Evolutionary conservation across 495 filamentous ascomycete species (phyloP).

Genomic region (Aspergillus mulundensis): DNA sequence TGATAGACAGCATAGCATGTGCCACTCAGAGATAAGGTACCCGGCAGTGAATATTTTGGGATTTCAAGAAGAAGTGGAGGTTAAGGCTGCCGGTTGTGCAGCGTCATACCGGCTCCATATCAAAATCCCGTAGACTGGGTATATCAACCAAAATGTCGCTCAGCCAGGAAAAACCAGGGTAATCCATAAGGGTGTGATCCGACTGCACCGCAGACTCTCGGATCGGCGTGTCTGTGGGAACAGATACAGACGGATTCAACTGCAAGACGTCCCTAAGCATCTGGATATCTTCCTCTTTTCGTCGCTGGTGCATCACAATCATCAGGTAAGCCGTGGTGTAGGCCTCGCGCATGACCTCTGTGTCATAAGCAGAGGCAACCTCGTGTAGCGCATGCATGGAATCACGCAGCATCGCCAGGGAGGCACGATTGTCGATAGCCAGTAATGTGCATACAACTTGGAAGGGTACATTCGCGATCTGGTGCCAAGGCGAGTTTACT

Average conservation of each 20-base stretch:
- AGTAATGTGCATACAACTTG: constrained; percentile 52
- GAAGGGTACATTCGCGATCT: constrained; percentile 52
- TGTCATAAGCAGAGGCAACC: constrained; percentile 43
- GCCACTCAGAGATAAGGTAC: not conserved
- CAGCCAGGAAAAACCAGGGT: constrained; percentile 39
- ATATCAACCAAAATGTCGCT: constrained; percentile 45
- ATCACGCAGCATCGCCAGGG: constrained; percentile 41
- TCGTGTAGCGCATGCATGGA: constrained; percentile 49
- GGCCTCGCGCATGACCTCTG: constrained; percentile 46
- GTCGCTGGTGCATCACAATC: constrained; percentile 40
- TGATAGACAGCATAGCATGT: not conserved
- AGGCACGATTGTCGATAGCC: constrained; percentile 47
- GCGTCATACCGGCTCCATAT: constrained; percentile 27
- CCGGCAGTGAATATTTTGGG: not conserved
- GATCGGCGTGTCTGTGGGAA: constrained; percentile 6
- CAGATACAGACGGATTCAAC: constrained; percentile 27
- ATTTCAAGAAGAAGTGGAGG: not conserved
- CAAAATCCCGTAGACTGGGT: constrained; percentile 42
- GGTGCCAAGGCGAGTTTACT: constrained; percentile 47
- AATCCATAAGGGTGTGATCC: constrained; percentile 20
- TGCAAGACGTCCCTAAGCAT: constrained; percentile 33
- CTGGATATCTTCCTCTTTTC: constrained; percentile 41
- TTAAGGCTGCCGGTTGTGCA: not conserved
- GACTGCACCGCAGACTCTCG: constrained; percentile 11
- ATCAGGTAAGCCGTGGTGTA: constrained; percentile 50